Percentiles rank a stretch among this genome's conserved stretches.
Conservation (phyloP, 164 flowering plant genomes). For the Stephania yunnanensis region DNA sequence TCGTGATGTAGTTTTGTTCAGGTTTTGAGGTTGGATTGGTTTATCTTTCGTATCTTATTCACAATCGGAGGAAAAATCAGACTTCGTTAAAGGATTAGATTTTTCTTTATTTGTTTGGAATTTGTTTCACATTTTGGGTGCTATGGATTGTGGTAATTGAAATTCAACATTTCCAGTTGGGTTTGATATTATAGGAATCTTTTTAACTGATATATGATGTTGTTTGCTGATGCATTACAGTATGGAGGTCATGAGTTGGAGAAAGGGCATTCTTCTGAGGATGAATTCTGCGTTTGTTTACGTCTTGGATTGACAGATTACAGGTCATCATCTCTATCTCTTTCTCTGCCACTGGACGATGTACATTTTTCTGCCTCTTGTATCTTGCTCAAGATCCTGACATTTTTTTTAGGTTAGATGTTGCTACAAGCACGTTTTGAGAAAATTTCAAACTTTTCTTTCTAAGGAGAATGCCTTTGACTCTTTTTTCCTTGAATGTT, state of each 20-base stretch:
- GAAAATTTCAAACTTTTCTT: no score
- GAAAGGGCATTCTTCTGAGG: constrained; percentile 24
- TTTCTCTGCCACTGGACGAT: neutral
- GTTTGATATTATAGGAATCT: neutral
- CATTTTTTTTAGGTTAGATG: neutral
- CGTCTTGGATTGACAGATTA: constrained; percentile 88
- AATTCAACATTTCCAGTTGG: neutral
- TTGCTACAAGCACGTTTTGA: no score
- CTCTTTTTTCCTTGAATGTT: no score
- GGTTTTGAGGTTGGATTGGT: no score
- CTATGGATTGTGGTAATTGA: no score
- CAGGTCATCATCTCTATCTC: constrained; percentile 43
- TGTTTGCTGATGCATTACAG: constrained; percentile 26
- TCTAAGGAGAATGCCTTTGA: no score
- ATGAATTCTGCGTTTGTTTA: constrained; percentile 42
- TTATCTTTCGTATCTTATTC: no score
- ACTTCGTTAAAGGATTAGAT: no score
- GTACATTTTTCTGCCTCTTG: neutral
- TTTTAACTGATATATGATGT: neutral
- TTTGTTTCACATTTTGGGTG: no score
- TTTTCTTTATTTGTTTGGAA: no score
- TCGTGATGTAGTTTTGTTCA: no score
- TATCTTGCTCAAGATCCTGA: neutral
- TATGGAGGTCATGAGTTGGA: constrained; percentile 50
- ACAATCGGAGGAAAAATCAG: no score